phyloP scores from a whole-genome alignment of 1,284 basidiomycete species.

The Schizophyllum amplum region DNA sequence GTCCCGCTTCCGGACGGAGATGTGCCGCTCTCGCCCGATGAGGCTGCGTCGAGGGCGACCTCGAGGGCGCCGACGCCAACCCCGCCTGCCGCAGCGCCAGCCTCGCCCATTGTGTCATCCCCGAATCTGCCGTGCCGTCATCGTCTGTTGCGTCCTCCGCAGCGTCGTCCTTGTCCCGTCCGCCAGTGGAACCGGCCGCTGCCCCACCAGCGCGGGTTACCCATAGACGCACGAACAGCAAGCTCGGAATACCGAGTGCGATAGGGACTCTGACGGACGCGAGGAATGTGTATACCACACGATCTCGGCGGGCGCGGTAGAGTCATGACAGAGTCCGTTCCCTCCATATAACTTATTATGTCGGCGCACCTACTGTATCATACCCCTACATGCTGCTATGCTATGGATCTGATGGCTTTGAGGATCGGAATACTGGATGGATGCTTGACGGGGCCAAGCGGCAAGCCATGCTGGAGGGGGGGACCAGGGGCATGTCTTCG shows the following conservation, averaged over 20 bases:
- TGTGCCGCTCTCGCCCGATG: conserved; percentile 14
- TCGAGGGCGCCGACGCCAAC: conserved; percentile 16
- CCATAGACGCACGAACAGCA: conserved; percentile 6
- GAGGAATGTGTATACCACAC: conserved; percentile 28
- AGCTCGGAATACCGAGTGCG: conserved; percentile 15
- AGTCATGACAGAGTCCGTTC: neutral
- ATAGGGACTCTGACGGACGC: conserved; percentile 25
- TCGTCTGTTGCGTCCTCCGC: neutral
- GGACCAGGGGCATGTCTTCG: too few species aligned
- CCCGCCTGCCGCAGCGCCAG: conserved; percentile 4
- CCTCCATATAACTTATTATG: neutral
- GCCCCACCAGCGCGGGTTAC: conserved; percentile 4
- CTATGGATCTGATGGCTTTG: neutral
- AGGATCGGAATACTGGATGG: too few species aligned
- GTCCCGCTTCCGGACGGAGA: conserved; percentile 23
- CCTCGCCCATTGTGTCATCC: neutral
- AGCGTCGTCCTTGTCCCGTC: conserved; percentile 18
- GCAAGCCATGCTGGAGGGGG: too few species aligned
- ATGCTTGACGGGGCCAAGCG: too few species aligned
- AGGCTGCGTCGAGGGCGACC: conserved; percentile 14
- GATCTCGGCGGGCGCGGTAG: conserved; percentile 1
- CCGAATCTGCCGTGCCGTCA: too few species aligned
- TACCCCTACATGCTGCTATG: neutral
- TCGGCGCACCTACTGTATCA: neutral
- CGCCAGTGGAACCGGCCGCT: conserved; percentile 15